Base-by-base conservation (phyloP, 1,139 yeast genomes). In the Magnusiomyces tetraspermus region DNA sequence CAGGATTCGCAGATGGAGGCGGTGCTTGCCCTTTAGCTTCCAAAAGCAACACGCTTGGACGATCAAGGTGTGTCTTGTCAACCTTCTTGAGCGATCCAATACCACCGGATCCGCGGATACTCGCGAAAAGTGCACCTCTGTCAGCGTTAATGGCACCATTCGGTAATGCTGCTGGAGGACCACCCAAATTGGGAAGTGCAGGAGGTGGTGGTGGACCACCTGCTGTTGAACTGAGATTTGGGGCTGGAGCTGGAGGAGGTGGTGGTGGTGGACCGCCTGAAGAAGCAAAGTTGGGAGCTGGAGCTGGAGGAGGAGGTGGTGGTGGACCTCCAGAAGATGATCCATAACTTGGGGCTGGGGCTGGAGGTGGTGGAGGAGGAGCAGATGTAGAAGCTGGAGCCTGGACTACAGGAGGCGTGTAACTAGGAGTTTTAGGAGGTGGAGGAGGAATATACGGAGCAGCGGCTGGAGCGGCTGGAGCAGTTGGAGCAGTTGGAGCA, bases 121-220 rank as follows among this genome's bases (percentile, higher is more conserved):
- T 87, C 0, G 95, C 88, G 55, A 92, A 71, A 47, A 92, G 75
- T 0, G 96, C 96, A 67, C 86, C 95, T 61, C 96, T 75, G 0
- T 82, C 82, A 0, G 74, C 71, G 58, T 76, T 88, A 1, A 75
- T 78, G 0, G 75, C 60, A 2, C 68, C 67, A 26, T 68, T 50
- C 10, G 71, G 66, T 2, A 72, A 69, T 6, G 72, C 69, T n/a
- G 53, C 40, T n/a, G 45, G 17, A 24, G 45, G 23, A 1, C 49
- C 53, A 2, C 62, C 63, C 28, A 63, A 62, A 22, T 70, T 65
- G 15, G 71, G 72, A 21, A 73, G 74, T 21, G 76, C 74, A 1
- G 78, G 71, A 17, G 70, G 66, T 3, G 68, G 66, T 10, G 68
- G 66, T 24, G 68, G 63, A 10, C 24, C 24, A 2, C 67, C 59